Percentiles rank a stretch among this genome's conserved stretches.
phyloP scores from a whole-genome alignment of 2,329 filamentous ascomycete species.

The Nemania bipapillata region DNA sequence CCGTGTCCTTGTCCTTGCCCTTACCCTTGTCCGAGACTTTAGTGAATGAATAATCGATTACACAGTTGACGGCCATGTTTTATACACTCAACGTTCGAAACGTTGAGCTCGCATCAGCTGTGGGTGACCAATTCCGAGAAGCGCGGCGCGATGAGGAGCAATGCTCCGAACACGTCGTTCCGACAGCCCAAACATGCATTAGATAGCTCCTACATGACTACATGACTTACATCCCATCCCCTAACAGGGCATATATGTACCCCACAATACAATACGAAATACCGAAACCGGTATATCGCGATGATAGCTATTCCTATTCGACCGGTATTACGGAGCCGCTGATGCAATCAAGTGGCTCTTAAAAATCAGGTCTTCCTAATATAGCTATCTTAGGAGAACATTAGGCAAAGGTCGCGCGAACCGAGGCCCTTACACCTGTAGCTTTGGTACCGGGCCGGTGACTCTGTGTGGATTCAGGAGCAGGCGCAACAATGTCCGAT shows the following conservation, averaged over 20 bases:
- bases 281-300: slow-evolving; percentile 38
- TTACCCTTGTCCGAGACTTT: no score
- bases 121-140: neutral
- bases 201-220: slow-evolving; percentile 17
- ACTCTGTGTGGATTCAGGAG: slow-evolving; percentile 21
- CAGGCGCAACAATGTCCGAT: slow-evolving; percentile 19
- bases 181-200: slow-evolving; percentile 26
- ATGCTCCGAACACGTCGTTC: slow-evolving; percentile 27
- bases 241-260: slow-evolving; percentile 32
- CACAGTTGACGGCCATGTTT: neutral
- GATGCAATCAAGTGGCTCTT: slow-evolving; percentile 19
- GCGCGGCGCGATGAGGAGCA: slow-evolving; percentile 1
- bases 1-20: no score
- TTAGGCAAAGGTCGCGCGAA: slow-evolving; percentile 16
- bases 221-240: slow-evolving; percentile 26
- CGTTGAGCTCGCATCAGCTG: neutral
- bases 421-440: slow-evolving; percentile 9
- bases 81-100: neutral
- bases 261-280: slow-evolving; percentile 37
- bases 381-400: slow-evolving; percentile 10
- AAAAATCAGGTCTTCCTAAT: slow-evolving; percentile 23
- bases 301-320: slow-evolving; percentile 31
- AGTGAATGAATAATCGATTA: slow-evolving; percentile 1
- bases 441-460: slow-evolving; percentile 7
- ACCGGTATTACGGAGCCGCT: slow-evolving; percentile 19